phyloP scores from a whole-genome alignment of 345 rosid genomes.

The Salix dunnii region DNA sequence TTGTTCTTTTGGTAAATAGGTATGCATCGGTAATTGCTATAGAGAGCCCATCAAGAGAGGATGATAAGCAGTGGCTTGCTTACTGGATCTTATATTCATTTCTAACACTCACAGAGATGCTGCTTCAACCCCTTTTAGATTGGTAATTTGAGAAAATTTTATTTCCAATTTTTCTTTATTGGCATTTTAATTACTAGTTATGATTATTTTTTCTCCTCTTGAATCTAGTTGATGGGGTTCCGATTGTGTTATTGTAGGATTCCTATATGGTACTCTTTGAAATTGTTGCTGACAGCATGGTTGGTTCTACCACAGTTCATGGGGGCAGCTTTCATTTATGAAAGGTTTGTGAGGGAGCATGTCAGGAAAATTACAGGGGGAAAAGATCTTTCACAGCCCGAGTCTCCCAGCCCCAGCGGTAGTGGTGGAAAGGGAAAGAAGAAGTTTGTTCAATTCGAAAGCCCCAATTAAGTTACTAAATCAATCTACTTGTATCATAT shows the following conservation, averaged over 20 bases:
- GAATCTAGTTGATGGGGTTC: background rate
- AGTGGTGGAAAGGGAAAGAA: conserved; percentile 25
- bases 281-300: conserved; percentile 61
- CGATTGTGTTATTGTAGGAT: conserved; percentile 40
- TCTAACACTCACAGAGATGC: conserved; percentile 67
- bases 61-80: conserved; percentile 92
- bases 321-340: conserved; percentile 79
- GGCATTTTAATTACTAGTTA: too few relatives aligned
- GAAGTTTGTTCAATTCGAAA: conserved; percentile 29
- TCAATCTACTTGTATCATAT: background rate
- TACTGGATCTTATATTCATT: conserved; percentile 87
- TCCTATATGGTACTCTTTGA: conserved; percentile 77
- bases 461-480: conserved; percentile 24
- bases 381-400: conserved; percentile 3
- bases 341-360: conserved; percentile 51
- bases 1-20: conserved; percentile 22
- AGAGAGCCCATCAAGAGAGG: conserved; percentile 62
- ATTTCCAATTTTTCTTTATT: background rate
- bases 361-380: conserved; percentile 36
- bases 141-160: conserved; percentile 33
- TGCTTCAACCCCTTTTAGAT: conserved; percentile 59
- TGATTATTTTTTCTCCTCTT: too few relatives aligned
- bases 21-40: conserved; percentile 76
- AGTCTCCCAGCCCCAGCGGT: background rate
- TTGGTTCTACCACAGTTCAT: conserved; percentile 66